Base-by-base conservation (phyloP, 768 basidiomycete species). In the Mycena vitilis region DNA sequence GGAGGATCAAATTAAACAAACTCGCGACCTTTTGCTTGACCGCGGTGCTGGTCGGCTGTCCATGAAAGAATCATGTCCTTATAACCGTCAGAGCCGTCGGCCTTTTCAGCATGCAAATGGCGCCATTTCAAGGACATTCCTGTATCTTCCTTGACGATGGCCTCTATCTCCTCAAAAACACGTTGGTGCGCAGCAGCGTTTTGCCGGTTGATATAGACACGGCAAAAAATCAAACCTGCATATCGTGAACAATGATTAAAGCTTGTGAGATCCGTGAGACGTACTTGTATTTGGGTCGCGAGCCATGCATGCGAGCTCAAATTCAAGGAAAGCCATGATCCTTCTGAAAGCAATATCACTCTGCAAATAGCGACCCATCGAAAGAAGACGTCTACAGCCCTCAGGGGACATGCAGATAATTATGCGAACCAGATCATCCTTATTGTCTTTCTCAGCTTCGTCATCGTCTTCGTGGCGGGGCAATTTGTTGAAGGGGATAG, bases 11-110 rank as follows among this genome's bases (percentile, higher is more conserved):
- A n/a, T n/a, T n/a, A n/a, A n/a, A n/a, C n/a, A n/a, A n/a, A n/a
- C n/a, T n/a, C n/a, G n/a, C n/a, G n/a, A 45, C 72, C 75, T 71
- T 58, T n/a, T 13, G 60, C 66, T 36, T 45, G 60, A 4, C 54
- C 40, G 7, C 54, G 9, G n/a, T 59, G 38, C 48, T 63, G 61
- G 22, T 63, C 61, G 8, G 22, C 61, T 7, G 34, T 47, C 64
- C 64, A 66, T n/a, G 18, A 18, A 4, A 58, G 25, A 8, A 66
- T 66, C 45, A 40, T 30, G 3, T n/a, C 47, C n/a, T n/a, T n/a
- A n/a, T n/a, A n/a, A n/a, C n/a, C n/a, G n/a, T n/a, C n/a, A n/a
- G n/a, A n/a, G n/a, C n/a, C n/a, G n/a, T n/a, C n/a, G n/a, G 5
- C 36, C 64, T 6, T 42, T 13, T 9, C 3, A 40, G 60, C 58